These are phyloP conservation scores for Oryza meyeriana DNA, from an alignment of 176 grass and related monocot genomes.

Conservation along the genomic window DNA sequence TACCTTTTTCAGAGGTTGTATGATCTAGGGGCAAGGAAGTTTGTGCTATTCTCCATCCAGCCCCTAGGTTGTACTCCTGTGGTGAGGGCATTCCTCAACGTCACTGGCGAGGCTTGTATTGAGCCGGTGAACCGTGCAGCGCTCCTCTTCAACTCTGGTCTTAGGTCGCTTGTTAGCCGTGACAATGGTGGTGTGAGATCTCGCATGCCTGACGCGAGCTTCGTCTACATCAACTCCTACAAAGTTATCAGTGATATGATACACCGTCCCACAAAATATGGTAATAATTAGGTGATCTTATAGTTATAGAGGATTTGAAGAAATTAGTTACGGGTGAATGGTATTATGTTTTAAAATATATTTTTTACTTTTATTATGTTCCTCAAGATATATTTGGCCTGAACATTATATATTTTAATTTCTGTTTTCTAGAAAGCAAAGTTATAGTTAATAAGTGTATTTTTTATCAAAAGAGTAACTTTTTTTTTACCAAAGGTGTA, in stretches of 20 bases:
- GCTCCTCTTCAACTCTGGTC: constrained; percentile 49
- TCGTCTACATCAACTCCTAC: constrained; percentile 46
- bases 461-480: too few relatives aligned
- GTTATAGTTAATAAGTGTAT: too few relatives aligned
- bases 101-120: constrained; percentile 29
- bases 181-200: background rate
- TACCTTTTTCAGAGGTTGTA: constrained; percentile 40
- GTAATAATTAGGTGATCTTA: background rate
- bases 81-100: constrained; percentile 36
- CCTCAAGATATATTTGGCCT: too few relatives aligned
- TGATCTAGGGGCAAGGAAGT: constrained; percentile 56
- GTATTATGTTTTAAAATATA: too few relatives aligned
- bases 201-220: constrained; percentile 43
- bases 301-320: background rate
- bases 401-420: too few relatives aligned
- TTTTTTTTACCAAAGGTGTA: too few relatives aligned
- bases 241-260: constrained; percentile 49
- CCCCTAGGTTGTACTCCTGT: constrained; percentile 51
- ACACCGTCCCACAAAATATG: constrained; percentile 24
- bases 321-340: background rate
- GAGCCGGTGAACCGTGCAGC: constrained; percentile 50
- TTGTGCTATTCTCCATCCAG: constrained; percentile 64
- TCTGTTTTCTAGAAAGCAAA: too few relatives aligned
- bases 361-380: too few relatives aligned
- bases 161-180: constrained; percentile 21